A percentile compares a stretch with the other conserved stretches of the same genome.
phyloP scores from a whole-genome alignment of 2,329 filamentous ascomycete genomes.

The Parastagonospora nodorum region DNA sequence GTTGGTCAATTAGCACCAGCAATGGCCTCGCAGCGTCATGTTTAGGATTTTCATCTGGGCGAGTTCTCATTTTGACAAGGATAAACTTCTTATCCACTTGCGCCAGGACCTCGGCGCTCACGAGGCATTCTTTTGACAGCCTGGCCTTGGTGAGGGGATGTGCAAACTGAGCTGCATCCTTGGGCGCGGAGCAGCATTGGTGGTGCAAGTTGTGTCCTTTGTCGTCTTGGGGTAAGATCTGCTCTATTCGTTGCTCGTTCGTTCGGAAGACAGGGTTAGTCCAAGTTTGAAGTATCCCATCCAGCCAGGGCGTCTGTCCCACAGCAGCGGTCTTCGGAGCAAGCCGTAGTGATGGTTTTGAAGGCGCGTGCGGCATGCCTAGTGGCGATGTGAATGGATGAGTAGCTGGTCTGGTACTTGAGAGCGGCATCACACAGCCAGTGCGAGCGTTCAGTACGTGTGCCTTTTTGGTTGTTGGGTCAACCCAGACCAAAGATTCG shows the following conservation, averaged over 20 bases:
- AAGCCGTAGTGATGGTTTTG: conserved; percentile 41
- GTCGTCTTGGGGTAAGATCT: conserved; percentile 34
- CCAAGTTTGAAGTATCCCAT: conserved; percentile 67
- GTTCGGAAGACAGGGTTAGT: conserved; percentile 75
- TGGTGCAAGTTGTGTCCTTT: conserved; percentile 5
- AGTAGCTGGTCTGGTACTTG: conserved; percentile 15
- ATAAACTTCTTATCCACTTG: conserved; percentile 95
- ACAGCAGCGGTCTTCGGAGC: conserved; percentile 15
- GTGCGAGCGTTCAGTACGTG: conserved; percentile 62
- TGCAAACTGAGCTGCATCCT: conserved; percentile 34
- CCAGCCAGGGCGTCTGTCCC: conserved; percentile 59
- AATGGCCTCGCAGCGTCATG: conserved; percentile 32
- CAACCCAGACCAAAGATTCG: conserved; percentile 61
- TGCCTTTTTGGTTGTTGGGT: conserved; percentile 62
- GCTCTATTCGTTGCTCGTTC: conserved; percentile 51
- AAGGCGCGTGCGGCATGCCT: conserved; percentile 19
- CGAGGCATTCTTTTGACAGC: conserved; percentile 62
- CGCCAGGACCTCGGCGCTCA: conserved; percentile 67
- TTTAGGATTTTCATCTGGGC: not conserved
- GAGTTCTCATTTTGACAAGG: conserved; percentile 58
- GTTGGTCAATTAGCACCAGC: conserved; percentile 85
- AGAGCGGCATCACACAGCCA: conserved; percentile 48
- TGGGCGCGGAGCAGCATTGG: conserved; percentile 18
- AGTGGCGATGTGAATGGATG: conserved; percentile 2
- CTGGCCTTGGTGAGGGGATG: conserved; percentile 21